Conservation (phyloP, 306 rosid genomes). For the Ceratonia siliqua region DNA sequence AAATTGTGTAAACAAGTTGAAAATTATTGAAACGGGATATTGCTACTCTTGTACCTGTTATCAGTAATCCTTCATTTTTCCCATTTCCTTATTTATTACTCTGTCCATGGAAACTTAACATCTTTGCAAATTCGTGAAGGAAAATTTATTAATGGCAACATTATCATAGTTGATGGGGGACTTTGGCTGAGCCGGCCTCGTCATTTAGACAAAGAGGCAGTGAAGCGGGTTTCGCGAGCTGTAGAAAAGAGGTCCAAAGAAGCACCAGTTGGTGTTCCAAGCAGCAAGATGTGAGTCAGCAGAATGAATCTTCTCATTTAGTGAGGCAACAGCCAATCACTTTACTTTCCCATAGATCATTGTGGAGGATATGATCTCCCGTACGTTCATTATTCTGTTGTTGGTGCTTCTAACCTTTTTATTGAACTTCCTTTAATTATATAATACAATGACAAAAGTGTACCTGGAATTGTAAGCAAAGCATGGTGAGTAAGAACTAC, state of each 20-base stretch:
- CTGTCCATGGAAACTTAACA: neutral
- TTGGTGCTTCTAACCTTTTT: neutral
- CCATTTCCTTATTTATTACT: neutral
- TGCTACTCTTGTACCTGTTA: neutral
- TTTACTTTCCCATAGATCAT: neutral
- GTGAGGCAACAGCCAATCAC: neutral
- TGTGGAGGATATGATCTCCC: neutral
- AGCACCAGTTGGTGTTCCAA: constrained; percentile 63
- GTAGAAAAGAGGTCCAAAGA: constrained; percentile 77
- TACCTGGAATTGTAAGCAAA: too few species aligned
- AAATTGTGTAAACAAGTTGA: neutral
- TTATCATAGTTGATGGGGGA: constrained; percentile 72
- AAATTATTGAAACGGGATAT: neutral
- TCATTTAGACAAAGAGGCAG: constrained; percentile 65
- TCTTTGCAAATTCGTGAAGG: constrained; percentile 55
- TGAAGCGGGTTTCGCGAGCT: constrained; percentile 65
- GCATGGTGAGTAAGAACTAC: too few species aligned
- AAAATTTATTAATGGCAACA: constrained; percentile 75
- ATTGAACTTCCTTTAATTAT: neutral
- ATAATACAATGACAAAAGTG: neutral
- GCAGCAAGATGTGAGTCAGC: constrained; percentile 64
- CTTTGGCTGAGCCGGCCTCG: constrained; percentile 91
- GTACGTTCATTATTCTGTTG: neutral
- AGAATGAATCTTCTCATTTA: neutral
- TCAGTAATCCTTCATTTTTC: neutral